These are phyloP conservation scores for Oryza officinalis DNA, from an alignment of 176 grass and related monocot species.

Conservation along the genomic window DNA sequence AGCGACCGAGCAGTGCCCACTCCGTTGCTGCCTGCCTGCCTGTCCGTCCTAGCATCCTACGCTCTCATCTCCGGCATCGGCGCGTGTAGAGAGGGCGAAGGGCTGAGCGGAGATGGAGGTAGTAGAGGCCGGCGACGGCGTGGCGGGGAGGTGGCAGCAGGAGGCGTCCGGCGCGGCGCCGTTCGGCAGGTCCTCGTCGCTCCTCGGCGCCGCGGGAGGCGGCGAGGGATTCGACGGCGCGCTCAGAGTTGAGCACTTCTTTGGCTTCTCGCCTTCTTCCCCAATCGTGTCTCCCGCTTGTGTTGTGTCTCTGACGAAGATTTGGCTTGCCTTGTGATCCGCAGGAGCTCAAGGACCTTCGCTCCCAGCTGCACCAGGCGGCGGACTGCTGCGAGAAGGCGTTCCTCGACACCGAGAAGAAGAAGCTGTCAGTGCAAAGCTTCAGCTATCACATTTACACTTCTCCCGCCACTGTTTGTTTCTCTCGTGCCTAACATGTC, in stretches of 20 bases:
- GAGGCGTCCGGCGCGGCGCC: conserved; percentile 11
- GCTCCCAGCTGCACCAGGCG: conserved; percentile 71
- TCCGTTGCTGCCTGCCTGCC: background rate
- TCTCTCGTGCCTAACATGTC: background rate
- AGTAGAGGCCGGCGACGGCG: conserved; percentile 15
- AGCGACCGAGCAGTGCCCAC: too few species aligned
- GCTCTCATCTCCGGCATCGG: background rate
- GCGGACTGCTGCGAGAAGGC: conserved; percentile 80
- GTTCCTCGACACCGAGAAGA: conserved; percentile 61
- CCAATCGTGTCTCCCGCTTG: background rate
- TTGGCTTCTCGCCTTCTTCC: background rate
- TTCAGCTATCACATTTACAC: background rate
- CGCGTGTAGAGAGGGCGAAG: too few species aligned
- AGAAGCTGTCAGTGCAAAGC: conserved; percentile 53
- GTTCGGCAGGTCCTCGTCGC: conserved; percentile 34
- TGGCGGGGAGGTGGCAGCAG: background rate
- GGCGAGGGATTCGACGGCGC: conserved; percentile 51
- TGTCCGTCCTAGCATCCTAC: background rate
- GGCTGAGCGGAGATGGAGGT: background rate
- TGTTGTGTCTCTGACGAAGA: background rate
- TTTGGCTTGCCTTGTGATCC: background rate
- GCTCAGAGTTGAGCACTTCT: conserved; percentile 34
- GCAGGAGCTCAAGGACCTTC: conserved; percentile 89
- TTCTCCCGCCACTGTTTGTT: background rate
- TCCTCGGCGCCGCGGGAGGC: background rate